Evolutionary conservation across 140 eudicot genomes (phyloP).

Genomic region (Flaveria floridana): DNA sequence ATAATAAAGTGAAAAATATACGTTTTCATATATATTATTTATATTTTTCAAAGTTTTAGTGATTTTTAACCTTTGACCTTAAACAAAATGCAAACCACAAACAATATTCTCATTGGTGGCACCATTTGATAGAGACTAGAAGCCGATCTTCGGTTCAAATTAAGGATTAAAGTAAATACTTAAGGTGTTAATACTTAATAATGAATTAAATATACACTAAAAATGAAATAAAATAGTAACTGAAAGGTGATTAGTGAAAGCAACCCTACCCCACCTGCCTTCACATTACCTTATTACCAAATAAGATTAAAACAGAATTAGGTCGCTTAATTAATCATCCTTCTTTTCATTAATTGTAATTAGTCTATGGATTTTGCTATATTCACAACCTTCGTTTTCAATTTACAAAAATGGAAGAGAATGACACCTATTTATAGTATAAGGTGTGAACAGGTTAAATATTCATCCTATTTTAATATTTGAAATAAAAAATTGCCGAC

Average conservation of each 20-base stretch:
- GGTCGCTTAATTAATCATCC: constrained; percentile 34
- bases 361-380: constrained; percentile 17
- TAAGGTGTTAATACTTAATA: background rate
- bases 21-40: background rate
- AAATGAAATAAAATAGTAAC: constrained; percentile 15
- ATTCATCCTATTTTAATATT: constrained; percentile 1
- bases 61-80: background rate
- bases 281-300: constrained; percentile 34
- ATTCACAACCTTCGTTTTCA: constrained; percentile 4
- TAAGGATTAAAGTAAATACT: background rate
- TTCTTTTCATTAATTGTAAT: constrained; percentile 8
- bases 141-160: background rate
- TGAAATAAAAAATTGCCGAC: constrained; percentile 11
- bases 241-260: constrained; percentile 26
- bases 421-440: constrained; percentile 16
- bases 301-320: constrained; percentile 40
- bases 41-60: background rate
- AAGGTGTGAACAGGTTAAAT: constrained; percentile 20
- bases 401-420: constrained; percentile 12
- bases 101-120: background rate
- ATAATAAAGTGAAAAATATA: background rate
- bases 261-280: constrained; percentile 34
- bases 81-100: background rate
- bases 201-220: background rate
- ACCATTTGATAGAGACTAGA: constrained; percentile 1